Base-by-base conservation (phyloP, 1,284 basidiomycete genomes). In the Puccinia coronata region DNA sequence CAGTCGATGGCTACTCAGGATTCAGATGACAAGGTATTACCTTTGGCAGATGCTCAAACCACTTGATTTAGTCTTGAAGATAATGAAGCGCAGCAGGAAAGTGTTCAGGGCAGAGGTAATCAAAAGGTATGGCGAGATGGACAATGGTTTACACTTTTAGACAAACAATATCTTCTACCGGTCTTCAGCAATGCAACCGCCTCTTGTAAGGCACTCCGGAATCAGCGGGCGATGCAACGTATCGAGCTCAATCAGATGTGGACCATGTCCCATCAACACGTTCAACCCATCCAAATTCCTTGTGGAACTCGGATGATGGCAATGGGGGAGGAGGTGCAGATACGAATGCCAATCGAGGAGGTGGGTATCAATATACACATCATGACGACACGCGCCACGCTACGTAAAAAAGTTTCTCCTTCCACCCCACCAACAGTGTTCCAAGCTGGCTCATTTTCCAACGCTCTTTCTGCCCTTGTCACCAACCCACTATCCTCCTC, bases 141-240 rank as follows among this genome's bases (percentile, higher is more conserved):
- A 8, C 93, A 95, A 86, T 98, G 96, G 96, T 99, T 99, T 90
- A 95, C 95, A 83, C 90, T 92, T 43, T 88, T 99, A 65, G 96
- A 99, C 87, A 95, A 99, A 87, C 90, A 95, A 82, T 99, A 98
- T 86, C 88, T 99, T 23, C 87, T 98, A 2, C 97, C 96, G 20
- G 88, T 98, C 57, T 81, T 81, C 43, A 74, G 71, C 36, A 81
- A 81, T 81, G 84, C 87, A 41, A 87, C 87, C 0, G 87, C 87
- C 0, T 86, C 86, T 80, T 84, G 85, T 51, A 86, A 85, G 81
- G 83, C 83, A 36, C 53, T 82, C 28, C 63, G 82, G 20, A 82
- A 74, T 23, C 53, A 77, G 36, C 31, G 71, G 49, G 70, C 41
- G 59, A 61, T 49, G 55, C 41, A n/a, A 74, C 55, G 36, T 65